Evolutionary conservation across 768 basidiomycete species (phyloP).

Genomic region (Sistotremastrum suecicum): DNA sequence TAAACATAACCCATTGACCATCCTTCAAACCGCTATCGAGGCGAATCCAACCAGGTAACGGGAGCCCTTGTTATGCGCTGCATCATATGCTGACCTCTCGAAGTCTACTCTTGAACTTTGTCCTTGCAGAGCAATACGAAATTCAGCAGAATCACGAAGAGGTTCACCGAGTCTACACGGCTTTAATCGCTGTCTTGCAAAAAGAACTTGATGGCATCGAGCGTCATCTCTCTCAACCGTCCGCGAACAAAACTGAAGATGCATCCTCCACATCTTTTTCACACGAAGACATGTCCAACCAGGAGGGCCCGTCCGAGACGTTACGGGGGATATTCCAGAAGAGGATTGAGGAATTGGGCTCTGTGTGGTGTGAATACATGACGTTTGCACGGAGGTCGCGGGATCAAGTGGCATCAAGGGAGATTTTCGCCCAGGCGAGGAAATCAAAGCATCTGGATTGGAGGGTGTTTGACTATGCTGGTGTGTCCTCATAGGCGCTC

Average conservation of each 20-base stretch:
- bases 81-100: neutral
- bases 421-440: constrained; percentile 70
- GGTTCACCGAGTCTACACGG: constrained; percentile 59
- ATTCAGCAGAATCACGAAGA: constrained; percentile 46
- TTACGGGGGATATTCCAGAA: too few species aligned
- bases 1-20: constrained; percentile 61
- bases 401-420: constrained; percentile 66
- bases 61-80: neutral
- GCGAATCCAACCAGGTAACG: constrained; percentile 71
- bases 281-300: too few species aligned
- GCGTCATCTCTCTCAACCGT: neutral
- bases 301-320: too few species aligned
- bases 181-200: constrained; percentile 56
- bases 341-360: too few species aligned
- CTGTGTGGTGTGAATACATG: constrained; percentile 53
- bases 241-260: too few species aligned
- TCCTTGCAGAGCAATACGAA: constrained; percentile 66
- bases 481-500: constrained; percentile 25
- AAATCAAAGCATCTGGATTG: constrained; percentile 67
- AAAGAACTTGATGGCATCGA: constrained; percentile 50
- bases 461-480: constrained; percentile 90
- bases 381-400: constrained; percentile 81
- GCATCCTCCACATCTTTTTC: too few species aligned
- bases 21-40: constrained; percentile 72
- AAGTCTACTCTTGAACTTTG: constrained; percentile 85